These are phyloP conservation scores for Cladophialophora immunda DNA, from an alignment of 2,329 filamentous ascomycete species.

Conservation along the genomic window DNA sequence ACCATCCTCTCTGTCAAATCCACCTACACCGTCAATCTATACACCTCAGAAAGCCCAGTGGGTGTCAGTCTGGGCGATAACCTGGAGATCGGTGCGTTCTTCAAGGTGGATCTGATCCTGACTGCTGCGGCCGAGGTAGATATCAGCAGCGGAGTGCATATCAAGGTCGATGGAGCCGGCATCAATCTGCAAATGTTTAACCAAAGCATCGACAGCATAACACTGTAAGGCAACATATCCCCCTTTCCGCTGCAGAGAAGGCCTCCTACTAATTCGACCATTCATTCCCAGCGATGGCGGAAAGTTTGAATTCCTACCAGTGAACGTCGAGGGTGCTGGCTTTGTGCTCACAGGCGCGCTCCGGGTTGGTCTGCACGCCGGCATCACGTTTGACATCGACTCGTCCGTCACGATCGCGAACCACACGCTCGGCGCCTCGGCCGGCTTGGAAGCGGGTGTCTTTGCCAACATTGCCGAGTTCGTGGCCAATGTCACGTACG, in stretches of 20 bases:
- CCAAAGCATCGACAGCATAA: not conserved
- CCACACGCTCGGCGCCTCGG: not conserved
- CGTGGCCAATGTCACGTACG: not conserved
- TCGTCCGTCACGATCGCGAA: not conserved
- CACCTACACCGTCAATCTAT: constrained; percentile 11
- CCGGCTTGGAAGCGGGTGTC: not conserved
- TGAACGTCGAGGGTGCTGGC: not conserved
- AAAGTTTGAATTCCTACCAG: constrained; percentile 10
- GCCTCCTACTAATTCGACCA: not conserved
- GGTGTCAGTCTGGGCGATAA: not conserved
- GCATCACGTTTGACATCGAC: not conserved
- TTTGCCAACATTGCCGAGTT: constrained; percentile 16
- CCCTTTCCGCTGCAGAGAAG: not conserved
- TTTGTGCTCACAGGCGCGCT: constrained; percentile 3
- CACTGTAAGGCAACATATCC: not conserved
- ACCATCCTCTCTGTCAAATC: not conserved
- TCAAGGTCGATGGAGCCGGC: constrained; percentile 3
- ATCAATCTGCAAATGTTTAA: not conserved
- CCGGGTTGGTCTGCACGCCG: not conserved
- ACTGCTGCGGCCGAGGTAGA: not conserved
- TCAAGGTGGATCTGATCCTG: constrained; percentile 11
- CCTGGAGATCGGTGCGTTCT: constrained; percentile 1
- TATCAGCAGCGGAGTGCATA: constrained; percentile 5
- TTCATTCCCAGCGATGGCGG: constrained; percentile 1
- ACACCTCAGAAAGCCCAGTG: not conserved